These are phyloP conservation scores for Eucalyptus brandiana DNA, from an alignment of 345 rosid genomes.

Conservation along the genomic window DNA sequence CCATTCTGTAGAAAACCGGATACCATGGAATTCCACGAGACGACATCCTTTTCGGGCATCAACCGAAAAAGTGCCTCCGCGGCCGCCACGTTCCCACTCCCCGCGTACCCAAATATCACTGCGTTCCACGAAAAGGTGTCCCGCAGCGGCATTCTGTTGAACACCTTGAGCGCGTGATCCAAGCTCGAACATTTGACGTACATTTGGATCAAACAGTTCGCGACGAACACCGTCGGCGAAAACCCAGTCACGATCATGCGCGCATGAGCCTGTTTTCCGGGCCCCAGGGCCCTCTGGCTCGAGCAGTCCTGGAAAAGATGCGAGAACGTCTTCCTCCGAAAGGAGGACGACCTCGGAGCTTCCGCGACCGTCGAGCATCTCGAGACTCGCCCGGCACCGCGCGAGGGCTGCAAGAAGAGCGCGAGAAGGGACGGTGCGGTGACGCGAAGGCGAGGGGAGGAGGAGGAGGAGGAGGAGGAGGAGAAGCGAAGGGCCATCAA, in stretches of 20 bases:
- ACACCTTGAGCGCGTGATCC: conserved; percentile 39
- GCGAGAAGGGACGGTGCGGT: background rate
- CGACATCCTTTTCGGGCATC: conserved; percentile 65
- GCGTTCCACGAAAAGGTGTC: conserved; percentile 78
- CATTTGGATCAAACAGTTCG: conserved; percentile 63
- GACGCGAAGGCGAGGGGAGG: background rate
- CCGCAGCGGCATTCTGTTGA: conserved; percentile 46
- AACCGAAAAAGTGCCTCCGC: conserved; percentile 31
- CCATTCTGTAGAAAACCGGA: conserved; percentile 61
- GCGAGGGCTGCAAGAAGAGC: background rate
- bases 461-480: background rate
- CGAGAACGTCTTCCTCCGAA: conserved; percentile 40
- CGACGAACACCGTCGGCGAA: conserved; percentile 47
- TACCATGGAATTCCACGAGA: conserved; percentile 85
- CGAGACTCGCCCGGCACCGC: background rate
- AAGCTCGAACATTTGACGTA: conserved; percentile 37
- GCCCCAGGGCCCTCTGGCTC: conserved; percentile 12
- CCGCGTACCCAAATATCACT: conserved; percentile 46
- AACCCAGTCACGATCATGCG: conserved; percentile 68
- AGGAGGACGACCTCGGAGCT: conserved; percentile 4
- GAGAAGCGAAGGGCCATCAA: conserved; percentile 15
- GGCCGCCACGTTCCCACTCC: conserved; percentile 30
- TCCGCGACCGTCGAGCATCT: conserved; percentile 19
- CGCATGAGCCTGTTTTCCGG: conserved; percentile 77
- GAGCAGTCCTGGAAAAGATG: conserved; percentile 65